phyloP scores from a whole-genome alignment of 176 grass and related monocot species.

The Alopecurus myosuroides region DNA sequence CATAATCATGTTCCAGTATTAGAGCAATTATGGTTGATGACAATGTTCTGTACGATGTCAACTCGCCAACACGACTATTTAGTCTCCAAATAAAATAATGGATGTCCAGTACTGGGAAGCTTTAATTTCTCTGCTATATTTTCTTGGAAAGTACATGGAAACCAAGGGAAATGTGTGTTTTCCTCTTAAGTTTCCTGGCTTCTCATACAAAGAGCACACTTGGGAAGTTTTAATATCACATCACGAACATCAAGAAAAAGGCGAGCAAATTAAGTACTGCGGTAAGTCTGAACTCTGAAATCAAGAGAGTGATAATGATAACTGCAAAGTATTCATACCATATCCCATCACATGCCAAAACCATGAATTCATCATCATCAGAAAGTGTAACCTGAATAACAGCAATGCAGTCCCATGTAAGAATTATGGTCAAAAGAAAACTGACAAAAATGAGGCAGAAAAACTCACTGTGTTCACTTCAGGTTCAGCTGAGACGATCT shows the following conservation, averaged over 20 bases:
- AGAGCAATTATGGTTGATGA: neutral
- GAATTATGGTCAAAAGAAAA: slow-evolving; percentile 14
- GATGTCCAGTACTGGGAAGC: neutral
- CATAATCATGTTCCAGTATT: neutral
- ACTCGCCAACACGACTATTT: neutral
- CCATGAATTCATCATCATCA: slow-evolving; percentile 89
- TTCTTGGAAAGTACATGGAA: neutral
- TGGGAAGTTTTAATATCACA: neutral
- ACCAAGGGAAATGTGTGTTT: neutral
- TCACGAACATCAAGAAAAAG: neutral
- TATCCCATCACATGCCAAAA: slow-evolving; percentile 92
- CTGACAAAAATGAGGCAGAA: neutral
- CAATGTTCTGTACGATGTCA: neutral
- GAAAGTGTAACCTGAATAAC: slow-evolving; percentile 65
- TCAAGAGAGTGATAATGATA: neutral
- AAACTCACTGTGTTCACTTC: slow-evolving; percentile 75
- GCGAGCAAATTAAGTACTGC: neutral
- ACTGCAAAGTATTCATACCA: slow-evolving; percentile 45
- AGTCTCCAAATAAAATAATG: slow-evolving; percentile 13
- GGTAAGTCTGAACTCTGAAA: neutral
- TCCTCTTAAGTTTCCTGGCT: neutral
- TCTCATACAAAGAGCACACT: neutral
- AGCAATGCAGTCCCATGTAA: slow-evolving; percentile 14
- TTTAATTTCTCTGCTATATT: neutral
- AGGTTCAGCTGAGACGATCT: slow-evolving; percentile 79